Conservation (phyloP, 140 eudicot species). For the Ambrosia hybrid region DNA sequence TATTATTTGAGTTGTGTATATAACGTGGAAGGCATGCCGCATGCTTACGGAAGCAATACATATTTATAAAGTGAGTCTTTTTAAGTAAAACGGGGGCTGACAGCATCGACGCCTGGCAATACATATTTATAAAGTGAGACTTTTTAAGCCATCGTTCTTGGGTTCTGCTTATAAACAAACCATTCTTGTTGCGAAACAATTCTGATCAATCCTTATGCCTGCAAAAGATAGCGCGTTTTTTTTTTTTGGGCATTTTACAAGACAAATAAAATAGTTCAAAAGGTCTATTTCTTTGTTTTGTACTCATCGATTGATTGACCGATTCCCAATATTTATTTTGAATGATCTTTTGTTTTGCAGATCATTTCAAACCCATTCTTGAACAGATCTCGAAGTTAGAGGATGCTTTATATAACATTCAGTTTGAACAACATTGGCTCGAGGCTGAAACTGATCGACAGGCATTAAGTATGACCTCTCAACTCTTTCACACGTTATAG, state of each 20-base stretch:
- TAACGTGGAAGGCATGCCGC: neutral
- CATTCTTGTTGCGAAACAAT: too few relatives aligned
- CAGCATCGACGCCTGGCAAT: too few relatives aligned
- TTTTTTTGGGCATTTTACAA: too few relatives aligned
- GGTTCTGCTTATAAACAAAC: too few relatives aligned
- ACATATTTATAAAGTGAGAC: too few relatives aligned
- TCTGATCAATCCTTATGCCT: too few relatives aligned
- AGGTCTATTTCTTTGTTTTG: neutral
- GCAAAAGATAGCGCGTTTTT: too few relatives aligned
- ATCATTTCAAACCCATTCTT: conserved; percentile 71
- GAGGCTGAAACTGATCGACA: conserved; percentile 75
- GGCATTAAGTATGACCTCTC: conserved; percentile 47
- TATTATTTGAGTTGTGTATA: neutral
- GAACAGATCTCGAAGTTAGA: conserved; percentile 60
- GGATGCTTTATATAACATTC: conserved; percentile 60
- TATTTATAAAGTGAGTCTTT: too few relatives aligned
- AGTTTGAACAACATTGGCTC: conserved; percentile 82
- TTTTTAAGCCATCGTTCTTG: too few relatives aligned
- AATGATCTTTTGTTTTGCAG: conserved; percentile 36
- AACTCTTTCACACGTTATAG: neutral
- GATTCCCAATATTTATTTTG: neutral
- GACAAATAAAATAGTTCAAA: neutral
- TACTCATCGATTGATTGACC: neutral
- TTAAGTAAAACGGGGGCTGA: too few relatives aligned
- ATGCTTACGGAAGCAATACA: neutral